Base-by-base conservation (phyloP, 768 basidiomycete genomes). In the Steccherinum ochraceum region DNA sequence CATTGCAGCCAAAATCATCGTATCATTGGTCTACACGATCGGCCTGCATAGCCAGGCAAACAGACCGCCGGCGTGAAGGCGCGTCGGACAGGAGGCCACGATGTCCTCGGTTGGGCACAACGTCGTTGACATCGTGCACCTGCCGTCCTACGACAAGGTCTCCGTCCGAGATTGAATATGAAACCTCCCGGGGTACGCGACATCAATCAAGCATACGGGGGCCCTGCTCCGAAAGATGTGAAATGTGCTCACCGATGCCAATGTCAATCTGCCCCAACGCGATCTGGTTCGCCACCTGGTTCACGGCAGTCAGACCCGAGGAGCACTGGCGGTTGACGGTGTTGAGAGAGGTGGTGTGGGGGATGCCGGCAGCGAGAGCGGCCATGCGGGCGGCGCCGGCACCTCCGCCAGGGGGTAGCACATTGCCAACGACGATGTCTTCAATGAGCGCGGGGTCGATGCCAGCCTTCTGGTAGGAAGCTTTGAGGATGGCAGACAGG, bases 241-340 rank as follows among this genome's bases (percentile, higher is more conserved):
- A 11, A 13, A 59, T 7, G 30, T 35, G 30, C 81, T 55, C 61
- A 85, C 90, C 92, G 48, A 95, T 89, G 40, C 93, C 93, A 58
- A 94, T 83, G 61, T 90, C 84, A 56, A 94, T 94, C 70, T 92
- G 85, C 0, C 90, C 88, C 1, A 77, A 65, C 16, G 69, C 64
- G 60, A 96, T 94, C 63, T 84, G 75, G 63, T 86, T 87, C 24
- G 92, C 89, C 56, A 95, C 86, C 63, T 84, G 81, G 66, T 80
- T 81, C 59, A 94, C 78, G 10, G 89, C 86, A 23, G 86, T 83
- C 41, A 96, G 74, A 39, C 93, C 92, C 30, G 84, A 87, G 1
- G 90, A 91, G 69, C 93, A 95, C 68, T 94, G 91, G 24, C 93
- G 76, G 70, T 96, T 94, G 56, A 93, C 78, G 16, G 90, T 93